A percentile compares a stretch with the other conserved stretches of the same genome.
phyloP scores from a whole-genome alignment of 2,329 filamentous ascomycete genomes.

The Beauveria australis region DNA sequence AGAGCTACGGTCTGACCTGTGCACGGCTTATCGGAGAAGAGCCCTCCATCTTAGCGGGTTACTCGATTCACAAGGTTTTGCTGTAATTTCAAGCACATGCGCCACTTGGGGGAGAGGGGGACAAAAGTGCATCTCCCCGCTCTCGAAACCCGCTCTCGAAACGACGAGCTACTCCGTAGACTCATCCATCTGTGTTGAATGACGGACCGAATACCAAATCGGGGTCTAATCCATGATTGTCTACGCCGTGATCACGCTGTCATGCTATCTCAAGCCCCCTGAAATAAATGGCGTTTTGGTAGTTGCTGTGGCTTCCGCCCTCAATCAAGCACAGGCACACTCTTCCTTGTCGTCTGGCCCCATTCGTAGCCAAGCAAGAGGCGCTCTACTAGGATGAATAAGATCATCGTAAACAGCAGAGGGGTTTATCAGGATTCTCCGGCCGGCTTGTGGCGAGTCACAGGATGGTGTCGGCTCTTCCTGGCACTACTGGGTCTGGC shows the following conservation, averaged over 20 bases:
- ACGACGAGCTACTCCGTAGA: background rate
- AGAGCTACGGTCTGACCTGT: background rate
- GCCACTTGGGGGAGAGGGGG: background rate
- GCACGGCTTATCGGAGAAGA: background rate
- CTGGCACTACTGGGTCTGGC: background rate
- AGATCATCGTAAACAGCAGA: background rate
- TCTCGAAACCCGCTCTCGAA: background rate
- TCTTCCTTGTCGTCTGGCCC: background rate
- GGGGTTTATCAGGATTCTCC: background rate
- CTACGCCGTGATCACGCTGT: background rate
- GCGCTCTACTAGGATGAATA: background rate
- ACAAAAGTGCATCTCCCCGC: background rate
- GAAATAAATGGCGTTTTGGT: background rate
- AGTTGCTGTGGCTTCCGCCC: background rate
- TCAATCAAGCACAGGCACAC: background rate
- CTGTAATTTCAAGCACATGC: background rate
- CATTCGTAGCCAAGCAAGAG: background rate
- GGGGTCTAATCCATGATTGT: background rate
- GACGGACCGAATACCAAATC: constrained; percentile 1
- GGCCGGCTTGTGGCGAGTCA: background rate
- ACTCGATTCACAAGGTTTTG: background rate
- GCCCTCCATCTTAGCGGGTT: background rate
- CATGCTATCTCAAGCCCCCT: background rate
- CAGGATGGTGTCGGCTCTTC: background rate
- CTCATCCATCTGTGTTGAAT: background rate